Conservation (phyloP, 2,329 filamentous ascomycete species). For the Penicillium italicum region DNA sequence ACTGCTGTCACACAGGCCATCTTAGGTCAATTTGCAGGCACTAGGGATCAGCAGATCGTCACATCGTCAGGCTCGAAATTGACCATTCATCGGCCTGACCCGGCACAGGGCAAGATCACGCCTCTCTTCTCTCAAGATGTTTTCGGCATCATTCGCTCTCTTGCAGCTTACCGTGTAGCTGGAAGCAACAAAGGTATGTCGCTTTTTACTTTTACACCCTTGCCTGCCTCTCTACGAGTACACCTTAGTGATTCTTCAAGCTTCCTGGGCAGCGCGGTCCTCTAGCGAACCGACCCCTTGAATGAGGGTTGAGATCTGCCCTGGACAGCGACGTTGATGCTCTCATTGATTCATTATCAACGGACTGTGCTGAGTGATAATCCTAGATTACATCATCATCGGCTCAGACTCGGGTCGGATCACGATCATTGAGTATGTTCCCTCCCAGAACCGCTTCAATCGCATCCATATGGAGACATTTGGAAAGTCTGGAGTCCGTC, state of each 20-base stretch:
- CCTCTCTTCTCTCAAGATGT: constrained; percentile 88
- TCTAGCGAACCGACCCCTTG: constrained; percentile 30
- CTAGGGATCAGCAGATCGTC: constrained; percentile 96
- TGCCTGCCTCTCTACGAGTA: constrained; percentile 32
- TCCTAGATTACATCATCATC: constrained; percentile 87
- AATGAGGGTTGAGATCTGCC: constrained; percentile 30
- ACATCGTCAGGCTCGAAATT: constrained; percentile 88
- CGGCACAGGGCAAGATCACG: constrained; percentile 77
- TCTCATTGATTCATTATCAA: constrained; percentile 21
- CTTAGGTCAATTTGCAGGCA: constrained; percentile 90
- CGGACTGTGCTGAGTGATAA: constrained; percentile 43
- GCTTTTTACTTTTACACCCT: constrained; percentile 8
- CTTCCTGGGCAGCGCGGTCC: constrained; percentile 53
- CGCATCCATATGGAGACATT: constrained; percentile 95
- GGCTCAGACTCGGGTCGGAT: constrained; percentile 94
- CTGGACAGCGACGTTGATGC: constrained; percentile 34
- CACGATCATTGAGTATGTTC: constrained; percentile 86
- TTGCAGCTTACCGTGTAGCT: constrained; percentile 85
- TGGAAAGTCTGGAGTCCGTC: constrained; percentile 90
- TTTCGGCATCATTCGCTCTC: constrained; percentile 88
- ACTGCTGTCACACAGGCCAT: constrained; percentile 87
- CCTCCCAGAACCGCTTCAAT: constrained; percentile 79
- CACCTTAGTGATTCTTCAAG: constrained; percentile 71
- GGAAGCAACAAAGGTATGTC: constrained; percentile 91
- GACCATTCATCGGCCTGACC: constrained; percentile 80